Conservation (phyloP, 495 filamentous ascomycete genomes). For the Acidiella bohemica region DNA sequence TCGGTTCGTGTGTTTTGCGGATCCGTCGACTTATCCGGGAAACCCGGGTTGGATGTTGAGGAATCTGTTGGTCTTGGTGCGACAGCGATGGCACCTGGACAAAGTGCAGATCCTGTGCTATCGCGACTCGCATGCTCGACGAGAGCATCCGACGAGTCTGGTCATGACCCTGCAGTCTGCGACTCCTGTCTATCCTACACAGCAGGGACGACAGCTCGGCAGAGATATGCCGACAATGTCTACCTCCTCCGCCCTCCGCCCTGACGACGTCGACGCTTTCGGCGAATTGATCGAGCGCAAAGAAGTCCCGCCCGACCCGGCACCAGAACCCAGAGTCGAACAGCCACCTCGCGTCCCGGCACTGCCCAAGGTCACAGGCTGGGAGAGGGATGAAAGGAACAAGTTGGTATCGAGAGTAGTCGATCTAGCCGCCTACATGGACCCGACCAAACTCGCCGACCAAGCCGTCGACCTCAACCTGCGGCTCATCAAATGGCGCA, state of each 20-base stretch:
- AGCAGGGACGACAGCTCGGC: constrained; percentile 16
- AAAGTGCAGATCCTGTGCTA: constrained; percentile 82
- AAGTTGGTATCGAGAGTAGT: constrained; percentile 64
- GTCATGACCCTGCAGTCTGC: constrained; percentile 55
- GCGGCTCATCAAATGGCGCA: constrained; percentile 97
- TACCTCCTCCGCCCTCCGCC: constrained; percentile 6
- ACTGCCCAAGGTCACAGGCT: constrained; percentile 83
- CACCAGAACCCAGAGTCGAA: constrained; percentile 4
- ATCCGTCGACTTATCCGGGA: constrained; percentile 77
- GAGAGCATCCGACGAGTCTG: constrained; percentile 67
- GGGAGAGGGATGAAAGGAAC: constrained; percentile 70
- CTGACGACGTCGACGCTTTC: constrained; percentile 13
- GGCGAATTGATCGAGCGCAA: constrained; percentile 14
- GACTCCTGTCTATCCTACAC: constrained; percentile 7
- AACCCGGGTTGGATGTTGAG: constrained; percentile 86
- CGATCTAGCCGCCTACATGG: constrained; percentile 80
- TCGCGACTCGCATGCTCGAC: constrained; percentile 59
- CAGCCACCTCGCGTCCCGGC: constrained; percentile 22
- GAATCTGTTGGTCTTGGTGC: constrained; percentile 77
- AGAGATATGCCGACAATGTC: constrained; percentile 11
- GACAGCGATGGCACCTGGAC: constrained; percentile 62
- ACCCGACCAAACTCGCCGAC: constrained; percentile 72
- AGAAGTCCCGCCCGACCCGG: constrained; percentile 17
- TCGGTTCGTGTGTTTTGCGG: constrained; percentile 71
- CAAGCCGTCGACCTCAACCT: constrained; percentile 95